Conservation (phyloP, 1,139 yeast species). For the Pichia inconspicua region DNA sequence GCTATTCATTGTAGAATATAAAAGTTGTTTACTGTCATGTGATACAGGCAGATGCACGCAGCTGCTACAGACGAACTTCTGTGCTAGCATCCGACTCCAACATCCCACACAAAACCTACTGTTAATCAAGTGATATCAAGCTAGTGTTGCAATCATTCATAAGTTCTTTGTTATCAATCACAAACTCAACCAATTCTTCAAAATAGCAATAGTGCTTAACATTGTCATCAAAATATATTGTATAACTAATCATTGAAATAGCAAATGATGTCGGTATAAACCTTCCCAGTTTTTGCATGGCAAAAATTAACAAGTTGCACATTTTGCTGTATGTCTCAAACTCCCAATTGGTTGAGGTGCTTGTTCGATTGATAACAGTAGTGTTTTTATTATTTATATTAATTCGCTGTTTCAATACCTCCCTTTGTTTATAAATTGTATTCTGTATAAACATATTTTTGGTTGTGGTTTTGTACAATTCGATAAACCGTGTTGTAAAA, state of each 20-base stretch:
- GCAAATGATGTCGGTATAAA: conserved; percentile 26
- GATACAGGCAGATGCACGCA: not conserved
- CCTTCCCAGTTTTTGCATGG: conserved; percentile 27
- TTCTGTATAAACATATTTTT: conserved; percentile 19
- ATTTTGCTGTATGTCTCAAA: conserved; percentile 22
- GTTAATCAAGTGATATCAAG: too few relatives aligned
- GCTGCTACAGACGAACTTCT: too few relatives aligned
- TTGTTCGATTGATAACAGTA: conserved; percentile 15
- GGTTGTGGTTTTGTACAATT: conserved; percentile 27
- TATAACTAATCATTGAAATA: conserved; percentile 13
- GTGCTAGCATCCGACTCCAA: too few relatives aligned
- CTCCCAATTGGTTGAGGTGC: conserved; percentile 29
- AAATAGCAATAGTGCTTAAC: conserved; percentile 23
- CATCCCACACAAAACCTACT: too few relatives aligned
- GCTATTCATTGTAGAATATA: too few relatives aligned
- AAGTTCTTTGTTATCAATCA: not conserved
- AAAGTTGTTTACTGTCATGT: too few relatives aligned
- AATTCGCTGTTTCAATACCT: not conserved
- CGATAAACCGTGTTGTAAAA: conserved; percentile 39
- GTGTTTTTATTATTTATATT: not conserved
- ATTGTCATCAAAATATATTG: conserved; percentile 16
- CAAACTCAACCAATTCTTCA: conserved; percentile 17
- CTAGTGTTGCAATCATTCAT: too few relatives aligned
- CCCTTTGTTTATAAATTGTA: conserved; percentile 8
- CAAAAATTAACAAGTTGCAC: conserved; percentile 23